These are phyloP conservation scores for Hypoxylon sp. DNA, from an alignment of 2,329 filamentous ascomycete species.

Conservation along the genomic window DNA sequence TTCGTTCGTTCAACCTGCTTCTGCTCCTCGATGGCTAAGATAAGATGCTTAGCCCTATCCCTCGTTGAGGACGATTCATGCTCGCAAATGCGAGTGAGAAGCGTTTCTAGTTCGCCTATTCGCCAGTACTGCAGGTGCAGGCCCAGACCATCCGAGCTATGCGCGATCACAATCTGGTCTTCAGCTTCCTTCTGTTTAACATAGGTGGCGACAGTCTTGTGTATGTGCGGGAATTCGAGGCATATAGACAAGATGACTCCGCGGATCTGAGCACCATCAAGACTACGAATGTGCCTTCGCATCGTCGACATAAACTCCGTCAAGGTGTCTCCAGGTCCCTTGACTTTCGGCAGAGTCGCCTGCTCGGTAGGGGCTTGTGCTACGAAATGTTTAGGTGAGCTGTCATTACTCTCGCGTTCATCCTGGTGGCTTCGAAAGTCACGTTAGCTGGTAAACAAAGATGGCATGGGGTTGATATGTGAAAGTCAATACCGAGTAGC, in stretches of 20 bases:
- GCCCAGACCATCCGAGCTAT: not conserved
- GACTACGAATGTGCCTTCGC: not conserved
- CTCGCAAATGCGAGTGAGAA: not conserved
- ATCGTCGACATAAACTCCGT: not conserved
- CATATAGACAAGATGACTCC: conserved; percentile 17
- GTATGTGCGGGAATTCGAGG: not conserved
- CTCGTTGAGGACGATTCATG: not conserved
- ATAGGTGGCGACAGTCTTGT: not conserved
- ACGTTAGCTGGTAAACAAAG: not conserved
- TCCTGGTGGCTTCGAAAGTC: not conserved
- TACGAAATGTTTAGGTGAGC: not conserved
- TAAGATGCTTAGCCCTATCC: not conserved
- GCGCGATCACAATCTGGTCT: not conserved
- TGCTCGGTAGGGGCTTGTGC: not conserved
- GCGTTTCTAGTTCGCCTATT: not conserved
- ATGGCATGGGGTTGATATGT: not conserved
- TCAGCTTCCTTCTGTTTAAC: not conserved
- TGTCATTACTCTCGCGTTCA: not conserved
- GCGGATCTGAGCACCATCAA: conserved; percentile 6
- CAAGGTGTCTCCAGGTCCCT: not conserved
- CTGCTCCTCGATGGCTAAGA: not conserved
- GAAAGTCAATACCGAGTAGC: not conserved
- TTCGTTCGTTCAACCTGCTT: not conserved
- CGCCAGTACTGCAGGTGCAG: conserved; percentile 1
- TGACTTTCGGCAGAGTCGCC: not conserved